Evolutionary conservation across 2,329 filamentous ascomycete species (phyloP).

Genomic region (Aspergillus carbonarius): DNA sequence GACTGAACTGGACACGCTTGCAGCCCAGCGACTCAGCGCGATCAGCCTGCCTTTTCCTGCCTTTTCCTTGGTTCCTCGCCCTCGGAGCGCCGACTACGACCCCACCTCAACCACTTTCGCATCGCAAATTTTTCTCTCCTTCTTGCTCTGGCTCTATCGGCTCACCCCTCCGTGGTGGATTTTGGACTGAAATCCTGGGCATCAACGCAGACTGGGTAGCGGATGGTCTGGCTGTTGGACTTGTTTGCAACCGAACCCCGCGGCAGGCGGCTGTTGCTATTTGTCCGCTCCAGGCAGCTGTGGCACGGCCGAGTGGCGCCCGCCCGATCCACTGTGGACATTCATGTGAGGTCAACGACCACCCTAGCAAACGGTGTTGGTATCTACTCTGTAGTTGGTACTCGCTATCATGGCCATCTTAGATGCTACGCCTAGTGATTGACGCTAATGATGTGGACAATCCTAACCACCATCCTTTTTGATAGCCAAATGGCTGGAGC

Average conservation of each 20-base stretch:
- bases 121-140: slow-evolving; percentile 24
- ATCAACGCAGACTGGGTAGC: slow-evolving; percentile 36
- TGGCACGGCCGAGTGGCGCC: slow-evolving; percentile 23
- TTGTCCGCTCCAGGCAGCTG: slow-evolving; percentile 15
- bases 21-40: slow-evolving; percentile 8
- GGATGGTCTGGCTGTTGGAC: slow-evolving; percentile 13
- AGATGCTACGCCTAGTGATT: slow-evolving; percentile 2
- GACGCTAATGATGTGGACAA: slow-evolving; percentile 1
- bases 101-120: slow-evolving; percentile 17
- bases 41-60: slow-evolving; percentile 1
- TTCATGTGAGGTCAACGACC: slow-evolving; percentile 15
- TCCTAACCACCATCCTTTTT: neutral
- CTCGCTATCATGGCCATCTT: neutral
- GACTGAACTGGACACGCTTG: slow-evolving; percentile 10
- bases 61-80: slow-evolving; percentile 29
- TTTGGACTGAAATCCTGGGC: slow-evolving; percentile 33
- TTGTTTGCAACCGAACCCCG: slow-evolving; percentile 26
- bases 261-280: slow-evolving; percentile 19
- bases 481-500: neutral
- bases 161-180: slow-evolving; percentile 15
- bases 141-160: slow-evolving; percentile 14
- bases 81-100: slow-evolving; percentile 20
- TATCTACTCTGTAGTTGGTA: neutral
- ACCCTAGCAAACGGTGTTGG: neutral
- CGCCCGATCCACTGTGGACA: slow-evolving; percentile 18